These are phyloP conservation scores for Alternaria ethzedia DNA, from an alignment of 2,329 filamentous ascomycete genomes.

Conservation along the genomic window DNA sequence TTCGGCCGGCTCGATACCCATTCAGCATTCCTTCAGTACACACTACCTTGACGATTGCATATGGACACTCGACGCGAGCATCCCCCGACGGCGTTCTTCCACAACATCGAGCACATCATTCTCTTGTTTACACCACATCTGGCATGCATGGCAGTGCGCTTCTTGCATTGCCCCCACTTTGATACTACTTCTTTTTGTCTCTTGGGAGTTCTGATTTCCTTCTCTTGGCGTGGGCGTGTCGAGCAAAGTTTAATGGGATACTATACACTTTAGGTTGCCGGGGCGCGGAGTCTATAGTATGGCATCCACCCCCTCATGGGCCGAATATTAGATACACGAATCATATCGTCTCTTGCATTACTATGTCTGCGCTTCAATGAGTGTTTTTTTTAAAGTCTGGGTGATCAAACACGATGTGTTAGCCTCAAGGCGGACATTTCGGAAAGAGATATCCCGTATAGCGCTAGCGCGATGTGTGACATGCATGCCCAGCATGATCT, in stretches of 20 bases:
- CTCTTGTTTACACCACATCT: conserved; percentile 16
- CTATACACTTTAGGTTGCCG: neutral
- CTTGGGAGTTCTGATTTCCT: neutral
- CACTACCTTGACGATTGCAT: conserved; percentile 25
- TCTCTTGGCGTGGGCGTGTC: neutral
- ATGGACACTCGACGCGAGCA: conserved; percentile 9
- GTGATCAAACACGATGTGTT: neutral
- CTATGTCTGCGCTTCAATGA: neutral
- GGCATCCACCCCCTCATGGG: neutral
- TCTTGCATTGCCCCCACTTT: conserved; percentile 25
- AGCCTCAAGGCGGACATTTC: neutral
- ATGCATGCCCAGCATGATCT: neutral
- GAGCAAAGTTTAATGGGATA: neutral
- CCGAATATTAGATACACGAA: neutral
- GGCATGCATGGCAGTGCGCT: conserved; percentile 37
- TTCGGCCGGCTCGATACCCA: conserved; percentile 31
- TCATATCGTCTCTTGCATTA: neutral
- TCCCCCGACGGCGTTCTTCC: conserved; percentile 15
- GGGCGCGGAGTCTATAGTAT: neutral
- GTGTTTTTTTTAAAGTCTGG: neutral
- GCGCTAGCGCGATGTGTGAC: neutral
- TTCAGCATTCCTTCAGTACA: conserved; percentile 1
- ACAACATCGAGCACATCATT: neutral
- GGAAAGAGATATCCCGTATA: neutral
- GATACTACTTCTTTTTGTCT: neutral